These are phyloP conservation scores for Huntiella omanensis DNA, from an alignment of 2,329 filamentous ascomycete genomes.

Conservation along the genomic window DNA sequence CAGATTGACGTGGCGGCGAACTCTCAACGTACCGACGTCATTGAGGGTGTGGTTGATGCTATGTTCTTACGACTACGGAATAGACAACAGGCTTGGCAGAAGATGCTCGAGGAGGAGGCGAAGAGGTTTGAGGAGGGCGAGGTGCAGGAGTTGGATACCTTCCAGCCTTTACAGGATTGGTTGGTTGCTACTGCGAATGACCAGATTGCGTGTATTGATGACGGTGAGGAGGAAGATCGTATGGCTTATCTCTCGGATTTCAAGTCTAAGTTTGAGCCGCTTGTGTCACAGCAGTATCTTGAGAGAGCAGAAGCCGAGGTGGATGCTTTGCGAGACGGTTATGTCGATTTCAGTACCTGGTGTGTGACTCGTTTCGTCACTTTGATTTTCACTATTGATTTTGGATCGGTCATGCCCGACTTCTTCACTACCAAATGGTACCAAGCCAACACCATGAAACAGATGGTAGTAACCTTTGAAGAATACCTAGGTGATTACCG, in stretches of 20 bases:
- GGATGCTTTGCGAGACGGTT: slow-evolving; percentile 63
- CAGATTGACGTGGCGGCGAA: slow-evolving; percentile 72
- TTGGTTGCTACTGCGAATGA: slow-evolving; percentile 93
- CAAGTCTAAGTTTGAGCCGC: slow-evolving; percentile 60
- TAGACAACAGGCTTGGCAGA: slow-evolving; percentile 73
- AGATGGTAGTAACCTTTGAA: slow-evolving; percentile 85
- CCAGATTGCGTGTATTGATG: slow-evolving; percentile 95
- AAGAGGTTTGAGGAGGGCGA: slow-evolving; percentile 45
- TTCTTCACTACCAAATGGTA: slow-evolving; percentile 94
- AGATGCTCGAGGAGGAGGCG: slow-evolving; percentile 72
- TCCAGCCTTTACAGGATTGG: slow-evolving; percentile 83
- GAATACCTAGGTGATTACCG: slow-evolving; percentile 87
- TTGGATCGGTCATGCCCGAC: slow-evolving; percentile 61
- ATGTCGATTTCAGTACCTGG: slow-evolving; percentile 86
- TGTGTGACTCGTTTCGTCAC: slow-evolving; percentile 75
- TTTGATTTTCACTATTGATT: slow-evolving; percentile 81
- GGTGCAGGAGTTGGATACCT: slow-evolving; percentile 37
- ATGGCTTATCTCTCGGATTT: slow-evolving; percentile 75
- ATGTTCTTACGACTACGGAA: slow-evolving; percentile 78
- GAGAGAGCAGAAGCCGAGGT: slow-evolving; percentile 57
- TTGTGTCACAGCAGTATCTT: slow-evolving; percentile 66
- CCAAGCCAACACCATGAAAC: slow-evolving; percentile 65
- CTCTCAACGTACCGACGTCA: slow-evolving; percentile 72
- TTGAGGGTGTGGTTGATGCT: slow-evolving; percentile 86
- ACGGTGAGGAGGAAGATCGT: slow-evolving; percentile 56